Percentiles rank a stretch among this genome's conserved stretches.
Conservation (phyloP, 352 stramenopile species). For the Phytophthora rubi region DNA sequence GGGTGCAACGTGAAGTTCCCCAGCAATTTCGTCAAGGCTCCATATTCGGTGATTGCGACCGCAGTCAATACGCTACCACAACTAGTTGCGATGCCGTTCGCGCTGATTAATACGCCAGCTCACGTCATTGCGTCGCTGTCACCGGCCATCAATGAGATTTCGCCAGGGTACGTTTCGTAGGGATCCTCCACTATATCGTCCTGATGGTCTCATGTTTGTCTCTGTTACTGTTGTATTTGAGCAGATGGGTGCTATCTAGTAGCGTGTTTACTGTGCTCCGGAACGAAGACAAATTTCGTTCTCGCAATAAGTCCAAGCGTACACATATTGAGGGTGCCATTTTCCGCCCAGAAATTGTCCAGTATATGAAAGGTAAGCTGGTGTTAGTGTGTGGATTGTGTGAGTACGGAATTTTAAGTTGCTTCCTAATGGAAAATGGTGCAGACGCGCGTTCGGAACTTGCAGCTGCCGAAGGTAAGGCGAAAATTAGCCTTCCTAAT, state of each 20-base stretch:
- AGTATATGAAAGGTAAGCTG: conserved; percentile 76
- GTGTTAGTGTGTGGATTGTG: not conserved
- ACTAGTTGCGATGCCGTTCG: conserved; percentile 79
- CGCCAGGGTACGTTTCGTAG: conserved; percentile 51
- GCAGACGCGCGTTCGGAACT: conserved; percentile 55
- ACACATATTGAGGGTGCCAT: conserved; percentile 65
- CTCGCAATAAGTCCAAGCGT: conserved; percentile 76
- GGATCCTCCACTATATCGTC: not conserved
- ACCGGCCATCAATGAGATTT: conserved; percentile 85
- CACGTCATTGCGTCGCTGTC: conserved; percentile 84
- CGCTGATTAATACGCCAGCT: conserved; percentile 74
- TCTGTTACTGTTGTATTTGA: not conserved
- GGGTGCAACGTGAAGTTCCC: conserved; percentile 95
- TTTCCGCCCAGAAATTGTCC: conserved; percentile 77
- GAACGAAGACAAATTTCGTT: conserved; percentile 90
- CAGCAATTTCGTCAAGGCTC: conserved; percentile 90
- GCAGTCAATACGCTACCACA: conserved; percentile 92
- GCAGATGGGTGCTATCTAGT: conserved; percentile 89
- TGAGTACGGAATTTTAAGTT: conserved; percentile 5
- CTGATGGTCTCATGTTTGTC: not conserved
- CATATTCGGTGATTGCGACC: conserved; percentile 96
- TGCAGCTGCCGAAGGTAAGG: conserved; percentile 41
- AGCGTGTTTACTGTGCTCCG: conserved; percentile 93
- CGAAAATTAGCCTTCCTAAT: conserved; percentile 40
- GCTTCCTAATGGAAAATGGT: conserved; percentile 1